phyloP scores from a whole-genome alignment of 805 yeast genomes.

The Priceomyces castillae region DNA sequence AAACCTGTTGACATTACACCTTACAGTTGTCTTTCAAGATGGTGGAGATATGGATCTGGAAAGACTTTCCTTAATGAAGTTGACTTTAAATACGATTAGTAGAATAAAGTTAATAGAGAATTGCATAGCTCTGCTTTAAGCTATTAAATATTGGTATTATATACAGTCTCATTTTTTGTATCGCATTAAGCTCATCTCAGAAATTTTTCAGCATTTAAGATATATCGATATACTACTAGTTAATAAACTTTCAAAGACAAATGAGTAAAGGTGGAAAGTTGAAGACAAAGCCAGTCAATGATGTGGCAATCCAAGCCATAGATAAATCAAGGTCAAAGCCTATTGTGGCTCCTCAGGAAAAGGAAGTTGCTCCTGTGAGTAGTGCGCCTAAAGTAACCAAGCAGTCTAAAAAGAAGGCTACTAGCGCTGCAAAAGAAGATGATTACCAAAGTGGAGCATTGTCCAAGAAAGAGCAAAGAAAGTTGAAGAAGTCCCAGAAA shows the following conservation, averaged over 20 bases:
- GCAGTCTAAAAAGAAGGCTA: conserved; percentile 10
- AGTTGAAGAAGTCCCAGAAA: conserved; percentile 48
- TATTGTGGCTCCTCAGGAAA: conserved; percentile 6
- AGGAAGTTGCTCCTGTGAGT: conserved; percentile 8
- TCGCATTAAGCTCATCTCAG: conserved; percentile 2
- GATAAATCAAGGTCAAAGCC: conserved; percentile 18
- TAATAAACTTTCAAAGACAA: conserved; percentile 2
- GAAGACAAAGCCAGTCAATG: conserved; percentile 32
- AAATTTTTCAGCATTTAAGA: not conserved
- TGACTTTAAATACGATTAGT: conserved; percentile 14
- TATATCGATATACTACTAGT: not conserved
- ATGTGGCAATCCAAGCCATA: conserved; percentile 21
- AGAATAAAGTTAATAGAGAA: not conserved
- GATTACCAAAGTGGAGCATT: conserved; percentile 49
- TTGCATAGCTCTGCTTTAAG: not conserved
- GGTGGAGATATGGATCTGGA: conserved; percentile 76
- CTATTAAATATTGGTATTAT: not conserved
- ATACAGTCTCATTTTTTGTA: not conserved
- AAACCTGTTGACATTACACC: conserved; percentile 43
- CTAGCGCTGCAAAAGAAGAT: conserved; percentile 12
- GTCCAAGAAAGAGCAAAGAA: conserved; percentile 64
- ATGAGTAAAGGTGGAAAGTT: conserved; percentile 32
- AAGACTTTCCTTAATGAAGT: conserved; percentile 52
- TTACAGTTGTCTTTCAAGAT: conserved; percentile 64
- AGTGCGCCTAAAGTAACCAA: conserved; percentile 11